Evolutionary conservation across 1,284 basidiomycete genomes (phyloP), one percentile per base, ranked within the genome.

Genomic region (Ceratobasidium theobromae): DNA sequence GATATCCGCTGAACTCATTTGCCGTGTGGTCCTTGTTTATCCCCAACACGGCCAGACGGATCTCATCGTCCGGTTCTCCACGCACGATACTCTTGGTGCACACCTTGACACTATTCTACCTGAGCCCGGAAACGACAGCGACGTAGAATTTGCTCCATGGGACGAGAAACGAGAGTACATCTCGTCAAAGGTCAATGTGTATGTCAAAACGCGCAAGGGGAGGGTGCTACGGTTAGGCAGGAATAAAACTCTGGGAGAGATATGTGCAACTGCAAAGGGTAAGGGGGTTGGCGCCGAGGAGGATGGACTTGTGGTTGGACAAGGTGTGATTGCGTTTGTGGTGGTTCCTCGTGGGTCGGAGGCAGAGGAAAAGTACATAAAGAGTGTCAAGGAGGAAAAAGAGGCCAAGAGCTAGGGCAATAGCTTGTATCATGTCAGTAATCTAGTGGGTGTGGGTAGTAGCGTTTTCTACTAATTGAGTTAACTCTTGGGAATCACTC

Each of bases 21-120:
- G 69, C 73, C 95, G 96, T 3, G 87, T 91, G 21, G 91, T 97
- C 78, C 88, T 98, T 76, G 82, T 98, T 68, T 98, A 98, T 76
- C 97, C 97, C 1, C 88, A 93, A 76, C 81, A 95, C 72, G 84
- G 87, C 30, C 92, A 86, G 25, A 91, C 93, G 53, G 95, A 99
- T 77, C 82, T 95, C 67, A 91, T 98, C 71, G 82, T 89, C 12
- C 82, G 88, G 65, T 98, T 95, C 77, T 83, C 88, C 72, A 95
- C 98, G 75, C 84, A 90, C 70, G 89, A 91, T 0, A 84, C 92
- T 0, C 91, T 99, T 73, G 81, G 83, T 5, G 84, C 85, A 40
- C 91, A 97, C 72, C 80, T 98, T 5, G 80, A 82, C 14, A 79
- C 81, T 66, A 95, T 95, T 86, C 97, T 96, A 77, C 93, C 89